Evolutionary conservation across 164 flowering plant genomes (phyloP), one percentile per base, ranked within the genome.

Genomic region (Litsea cubeba): DNA sequence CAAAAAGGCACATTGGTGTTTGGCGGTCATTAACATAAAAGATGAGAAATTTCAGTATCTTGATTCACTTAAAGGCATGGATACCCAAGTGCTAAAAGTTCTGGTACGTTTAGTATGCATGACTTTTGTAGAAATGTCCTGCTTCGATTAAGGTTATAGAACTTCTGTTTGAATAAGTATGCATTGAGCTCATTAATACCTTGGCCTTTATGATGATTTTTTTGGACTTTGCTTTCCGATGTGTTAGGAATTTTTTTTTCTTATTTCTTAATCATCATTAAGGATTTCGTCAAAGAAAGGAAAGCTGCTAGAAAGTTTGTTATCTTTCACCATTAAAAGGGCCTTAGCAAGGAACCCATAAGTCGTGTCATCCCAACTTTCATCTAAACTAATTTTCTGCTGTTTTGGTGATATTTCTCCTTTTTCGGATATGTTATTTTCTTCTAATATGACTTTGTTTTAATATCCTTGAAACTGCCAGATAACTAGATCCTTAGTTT

Each of bases 21-120:
- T 95, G 80, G 98, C 95, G 28, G 84, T 95, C 66, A 91, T 95
- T 69, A 90, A 91, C 78, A 84, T 82, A 80, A 90, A 86, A 79
- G 99, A 93, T 26, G 70, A 86, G 72, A 93, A 90, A 78, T 87
- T 95, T 71, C 99, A 95, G 73, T 95, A 93, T 85, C 96, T 95
- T 80, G 99, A 95, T 88, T 92, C 99, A 64, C 87, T 93, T 50
- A 78, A 76, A 74, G 96, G 98, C 76, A 79, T 23, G 68, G 98
- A 93, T 82, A 5, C 68, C n/a, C 76, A 71, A 65, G 97, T 87
- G 12, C 76, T 90, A 73, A 75, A 82, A 71, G 79, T 78, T 10
- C 75, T 95, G 98, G 99, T 93, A 89, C 73, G 88, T 76, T 62
- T 40, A 22, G 62, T 25, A 50, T 35, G 22, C 14, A 7, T 32